These are phyloP conservation scores for Rosa hybrid DNA, from an alignment of 331 rosid genomes.

Conservation along the genomic window DNA sequence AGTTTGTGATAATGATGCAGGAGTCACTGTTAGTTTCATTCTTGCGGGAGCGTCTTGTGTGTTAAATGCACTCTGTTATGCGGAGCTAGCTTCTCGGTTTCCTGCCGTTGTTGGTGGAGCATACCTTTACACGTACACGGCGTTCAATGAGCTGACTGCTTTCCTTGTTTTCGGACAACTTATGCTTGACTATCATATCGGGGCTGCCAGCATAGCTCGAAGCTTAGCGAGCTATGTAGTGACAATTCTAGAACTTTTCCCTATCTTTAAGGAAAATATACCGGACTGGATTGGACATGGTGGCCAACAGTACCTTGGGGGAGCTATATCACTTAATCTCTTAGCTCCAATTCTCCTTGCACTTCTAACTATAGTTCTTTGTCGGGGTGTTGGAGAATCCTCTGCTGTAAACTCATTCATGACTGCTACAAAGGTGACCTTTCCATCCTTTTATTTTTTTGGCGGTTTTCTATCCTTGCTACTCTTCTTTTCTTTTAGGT, in stretches of 20 bases:
- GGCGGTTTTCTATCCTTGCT: constrained; percentile 21
- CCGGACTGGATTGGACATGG: constrained; percentile 95
- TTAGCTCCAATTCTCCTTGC: constrained; percentile 84
- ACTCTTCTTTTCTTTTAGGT: background rate
- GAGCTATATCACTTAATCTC: constrained; percentile 69
- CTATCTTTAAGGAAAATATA: constrained; percentile 70
- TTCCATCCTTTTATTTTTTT: constrained; percentile 10
- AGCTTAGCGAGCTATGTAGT: constrained; percentile 85
- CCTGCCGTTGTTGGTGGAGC: constrained; percentile 99
- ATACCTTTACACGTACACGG: constrained; percentile 82
- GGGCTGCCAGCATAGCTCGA: constrained; percentile 97
- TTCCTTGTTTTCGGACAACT: constrained; percentile 91
- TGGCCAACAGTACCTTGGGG: constrained; percentile 62
- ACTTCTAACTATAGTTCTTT: constrained; percentile 73
- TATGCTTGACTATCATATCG: constrained; percentile 96
- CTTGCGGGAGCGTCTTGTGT: constrained; percentile 89
- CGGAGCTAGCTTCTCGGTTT: constrained; percentile 84
- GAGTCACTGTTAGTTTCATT: constrained; percentile 80
- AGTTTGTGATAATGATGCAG: constrained; percentile 51
- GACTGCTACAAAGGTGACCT: constrained; percentile 81
- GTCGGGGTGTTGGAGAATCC: constrained; percentile 82
- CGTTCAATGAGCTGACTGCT: constrained; percentile 92
- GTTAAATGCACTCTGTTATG: constrained; percentile 91
- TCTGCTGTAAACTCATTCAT: constrained; percentile 74
- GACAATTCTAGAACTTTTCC: constrained; percentile 73